Evolutionary conservation across 306 rosid species (phyloP), one percentile per base, ranked within the genome.

Genomic region (Prunus mongolica): DNA sequence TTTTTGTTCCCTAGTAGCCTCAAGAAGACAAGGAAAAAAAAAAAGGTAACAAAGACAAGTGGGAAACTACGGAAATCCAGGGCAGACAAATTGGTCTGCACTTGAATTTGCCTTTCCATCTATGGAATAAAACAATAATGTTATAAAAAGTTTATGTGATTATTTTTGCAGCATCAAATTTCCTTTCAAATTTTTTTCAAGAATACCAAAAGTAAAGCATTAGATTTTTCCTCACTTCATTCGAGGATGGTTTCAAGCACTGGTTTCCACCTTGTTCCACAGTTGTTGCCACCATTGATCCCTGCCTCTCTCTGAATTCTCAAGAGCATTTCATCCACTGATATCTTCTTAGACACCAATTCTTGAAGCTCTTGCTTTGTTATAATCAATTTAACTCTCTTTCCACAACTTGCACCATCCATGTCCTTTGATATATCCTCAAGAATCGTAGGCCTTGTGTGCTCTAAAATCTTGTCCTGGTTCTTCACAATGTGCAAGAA

Each of bases 211-310:
- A 68, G 10, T 6, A 30, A 46, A 68, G 25, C 41, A 68, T 47
- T 49, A 24, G 2, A 68, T 46, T 46, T 55, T 11, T 20, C n/a
- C 80, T 89, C 86, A 45, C 69, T 71, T 76, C 70, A 90, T 85
- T 89, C 94, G 0, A 92, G 88, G 73, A 93, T 91, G 27, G 91
- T 71, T 18, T 88, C 91, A 49, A 93, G 82, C 34, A 75, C 81
- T 25, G 86, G 79, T 60, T 71, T 89, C 87, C 82, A 66, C 52
- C 64, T 74, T 44, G 44, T 44, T 32, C 76, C 11, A 8, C 77
- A 73, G 25, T 50, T 50, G 41, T 50, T 50, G 41, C 15, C 22
- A 45, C 52, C n/a, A 49, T 16, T 12, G 27, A 18, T 67, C 50
- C 18, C 18, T 60, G 58, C 45, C 47, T 28, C 77, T 62, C 58